phyloP scores from a whole-genome alignment of 352 stramenopile species.

The Pythium phragmiticola region DNA sequence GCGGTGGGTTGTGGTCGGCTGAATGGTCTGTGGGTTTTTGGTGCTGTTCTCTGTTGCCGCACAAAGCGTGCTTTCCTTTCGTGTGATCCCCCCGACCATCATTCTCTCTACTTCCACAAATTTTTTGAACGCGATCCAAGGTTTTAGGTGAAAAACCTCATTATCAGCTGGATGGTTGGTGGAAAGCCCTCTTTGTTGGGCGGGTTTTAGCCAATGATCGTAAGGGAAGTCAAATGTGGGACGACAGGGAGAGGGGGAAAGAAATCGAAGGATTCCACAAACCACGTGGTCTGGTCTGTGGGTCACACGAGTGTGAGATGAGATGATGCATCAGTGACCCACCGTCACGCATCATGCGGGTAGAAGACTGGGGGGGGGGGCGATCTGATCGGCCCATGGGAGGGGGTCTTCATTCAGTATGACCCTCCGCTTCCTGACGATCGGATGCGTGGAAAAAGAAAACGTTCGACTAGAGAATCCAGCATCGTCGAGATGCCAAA shows the following conservation, averaged over 20 bases:
- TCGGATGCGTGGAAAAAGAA: background rate
- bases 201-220: constrained; percentile 9
- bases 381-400: too few relatives aligned
- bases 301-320: background rate
- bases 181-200: constrained; percentile 15
- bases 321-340: background rate
- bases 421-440: too few relatives aligned
- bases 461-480: too few relatives aligned
- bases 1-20: background rate
- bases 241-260: background rate
- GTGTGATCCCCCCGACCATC: constrained; percentile 11
- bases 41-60: constrained; percentile 20
- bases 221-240: constrained; percentile 6
- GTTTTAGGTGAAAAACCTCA: constrained; percentile 30
- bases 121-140: constrained; percentile 23
- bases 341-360: too few relatives aligned
- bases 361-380: too few relatives aligned
- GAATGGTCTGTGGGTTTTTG: constrained; percentile 2
- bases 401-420: too few relatives aligned
- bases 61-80: background rate
- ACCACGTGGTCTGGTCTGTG: background rate
- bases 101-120: constrained; percentile 20
- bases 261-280: background rate
- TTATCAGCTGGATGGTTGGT: constrained; percentile 19
- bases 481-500: too few relatives aligned